Percentiles rank a stretch among this genome's conserved stretches.
These are phyloP conservation scores for Eutrema japonicum DNA, from an alignment of 345 rosid species.

Conservation along the genomic window DNA sequence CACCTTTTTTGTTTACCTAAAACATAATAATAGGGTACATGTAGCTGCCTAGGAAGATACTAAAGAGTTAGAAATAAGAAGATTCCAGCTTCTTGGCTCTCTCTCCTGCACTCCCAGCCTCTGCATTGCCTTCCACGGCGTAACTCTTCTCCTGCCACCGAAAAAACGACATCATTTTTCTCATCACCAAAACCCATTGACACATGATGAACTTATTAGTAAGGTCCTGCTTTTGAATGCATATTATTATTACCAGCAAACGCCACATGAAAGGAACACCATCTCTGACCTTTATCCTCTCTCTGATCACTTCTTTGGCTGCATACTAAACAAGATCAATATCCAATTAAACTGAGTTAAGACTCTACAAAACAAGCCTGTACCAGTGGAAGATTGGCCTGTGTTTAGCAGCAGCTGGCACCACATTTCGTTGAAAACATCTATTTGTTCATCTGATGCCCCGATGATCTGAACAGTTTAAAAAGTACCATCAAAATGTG, in stretches of 20 bases:
- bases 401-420: conserved; percentile 60
- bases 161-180: neutral
- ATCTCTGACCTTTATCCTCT: conserved; percentile 61
- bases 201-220: neutral
- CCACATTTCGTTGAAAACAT: conserved; percentile 92
- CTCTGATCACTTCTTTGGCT: conserved; percentile 66
- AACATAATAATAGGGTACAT: too few relatives aligned
- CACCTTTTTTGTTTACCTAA: too few relatives aligned
- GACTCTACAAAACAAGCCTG: conserved; percentile 20
- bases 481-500: neutral
- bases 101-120: conserved; percentile 52
- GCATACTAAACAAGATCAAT: conserved; percentile 26
- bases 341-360: neutral
- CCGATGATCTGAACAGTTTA: conserved; percentile 58
- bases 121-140: conserved; percentile 50
- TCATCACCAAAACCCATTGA: conserved; percentile 1
- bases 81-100: conserved; percentile 66
- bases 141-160: conserved; percentile 70
- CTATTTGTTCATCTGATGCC: conserved; percentile 91
- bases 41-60: too few relatives aligned
- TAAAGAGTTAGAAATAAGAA: conserved; percentile 49
- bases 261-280: conserved; percentile 87
- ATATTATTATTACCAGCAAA: conserved; percentile 58
- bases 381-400: conserved; percentile 70
- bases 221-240: neutral